Evolutionary conservation across 2,329 filamentous ascomycete genomes (phyloP), one percentile per base, ranked within the genome.

Genomic region (Paecilomyces dactylethromorphus): DNA sequence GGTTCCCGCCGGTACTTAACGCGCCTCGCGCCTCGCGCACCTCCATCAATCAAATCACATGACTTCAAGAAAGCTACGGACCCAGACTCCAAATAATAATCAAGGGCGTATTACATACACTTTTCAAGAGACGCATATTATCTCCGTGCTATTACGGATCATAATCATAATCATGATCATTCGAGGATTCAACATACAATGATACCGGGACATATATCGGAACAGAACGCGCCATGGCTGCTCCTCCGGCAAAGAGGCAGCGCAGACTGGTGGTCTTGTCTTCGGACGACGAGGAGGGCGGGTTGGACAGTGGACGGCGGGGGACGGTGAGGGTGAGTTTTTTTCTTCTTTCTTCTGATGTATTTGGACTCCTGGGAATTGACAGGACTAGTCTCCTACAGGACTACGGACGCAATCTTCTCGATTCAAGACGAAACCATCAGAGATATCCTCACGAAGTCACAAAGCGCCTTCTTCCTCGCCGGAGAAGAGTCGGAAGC

Each of bases 201-300:
- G 50, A 29, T 52, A 52, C 13, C 50, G 39, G 39, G 3, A 29
- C 21, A 52, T 52, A 52, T 29, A 52, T 21, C 18, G 50, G 22
- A 52, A 12, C 26, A 52, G 22, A n/a, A 22, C 50, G 12, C 21
- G 50, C 51, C 58, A 77, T 77, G 75, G 66, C 70, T 63, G 60
- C 65, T 60, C 71, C 66, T 62, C 69, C 71, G 55, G 60, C 63
- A 35, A 78, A 77, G 64, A 66, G 74, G 64, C 74, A 72, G 64
- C 70, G 71, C 61, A 70, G 66, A 64, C 65, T 67, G 54, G 63
- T 68, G 26, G 60, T 68, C 55, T 57, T 67, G 29, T 66, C 67
- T 35, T 71, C 68, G 32, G 69, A 67, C 32, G 66, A 68, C 49
- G 66, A 72, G 35, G 55, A 57, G 39, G 61, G 59, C 53, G 21